These are phyloP conservation scores for Leishmania mexicana DNA, from an alignment of 208 protist species.

Conservation along the genomic window DNA sequence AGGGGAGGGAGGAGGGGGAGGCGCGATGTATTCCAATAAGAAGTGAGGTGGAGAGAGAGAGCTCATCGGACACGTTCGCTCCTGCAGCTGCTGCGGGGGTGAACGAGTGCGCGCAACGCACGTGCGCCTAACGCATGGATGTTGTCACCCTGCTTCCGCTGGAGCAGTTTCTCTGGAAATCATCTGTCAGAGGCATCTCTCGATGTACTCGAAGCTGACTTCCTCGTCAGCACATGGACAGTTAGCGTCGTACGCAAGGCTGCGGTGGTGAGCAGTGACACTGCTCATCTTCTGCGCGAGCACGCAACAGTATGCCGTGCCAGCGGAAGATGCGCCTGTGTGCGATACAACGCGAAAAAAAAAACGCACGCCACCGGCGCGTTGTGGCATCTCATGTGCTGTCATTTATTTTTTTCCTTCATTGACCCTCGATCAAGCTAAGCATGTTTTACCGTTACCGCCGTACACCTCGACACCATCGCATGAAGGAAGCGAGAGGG, in stretches of 20 bases:
- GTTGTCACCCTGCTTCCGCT: not conserved
- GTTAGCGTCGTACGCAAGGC: not conserved
- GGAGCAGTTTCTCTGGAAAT: not conserved
- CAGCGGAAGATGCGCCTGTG: too few relatives aligned
- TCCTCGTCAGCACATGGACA: not conserved
- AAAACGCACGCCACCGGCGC: too few relatives aligned
- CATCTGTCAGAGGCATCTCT: not conserved
- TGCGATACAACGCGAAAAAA: too few relatives aligned
- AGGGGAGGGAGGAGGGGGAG: not conserved
- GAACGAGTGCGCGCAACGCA: not conserved
- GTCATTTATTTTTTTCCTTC: too few relatives aligned
- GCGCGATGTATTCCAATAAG: not conserved
- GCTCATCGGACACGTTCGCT: not conserved
- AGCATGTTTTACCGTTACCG: too few relatives aligned
- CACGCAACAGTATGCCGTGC: too few relatives aligned
- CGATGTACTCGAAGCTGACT: not conserved
- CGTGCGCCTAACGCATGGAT: not conserved
- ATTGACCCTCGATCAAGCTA: too few relatives aligned
- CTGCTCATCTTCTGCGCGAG: too few relatives aligned
- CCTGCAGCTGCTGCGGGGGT: too few relatives aligned
- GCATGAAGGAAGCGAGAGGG: not conserved
- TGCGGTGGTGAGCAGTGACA: too few relatives aligned
- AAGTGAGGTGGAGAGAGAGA: not conserved
- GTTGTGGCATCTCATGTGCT: too few relatives aligned
- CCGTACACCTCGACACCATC: too few relatives aligned